A percentile compares a stretch with the other conserved stretches of the same genome.
These are phyloP conservation scores for Heterobasidion annosum DNA, from an alignment of 1,284 basidiomycete species.

Conservation along the genomic window DNA sequence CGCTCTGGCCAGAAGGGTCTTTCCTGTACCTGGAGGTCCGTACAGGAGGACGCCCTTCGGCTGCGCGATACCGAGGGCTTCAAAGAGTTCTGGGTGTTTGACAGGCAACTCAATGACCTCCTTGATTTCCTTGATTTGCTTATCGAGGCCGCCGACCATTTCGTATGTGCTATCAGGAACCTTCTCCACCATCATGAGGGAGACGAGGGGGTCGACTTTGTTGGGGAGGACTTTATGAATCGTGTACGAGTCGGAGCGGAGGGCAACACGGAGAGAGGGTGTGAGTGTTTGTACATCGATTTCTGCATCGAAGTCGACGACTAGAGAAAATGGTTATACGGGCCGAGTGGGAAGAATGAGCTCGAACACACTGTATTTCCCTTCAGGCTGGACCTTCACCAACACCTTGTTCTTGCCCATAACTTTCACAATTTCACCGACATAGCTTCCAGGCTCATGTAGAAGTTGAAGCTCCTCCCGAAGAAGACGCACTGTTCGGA, in stretches of 20 bases:
- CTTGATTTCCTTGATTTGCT: constrained; percentile 99
- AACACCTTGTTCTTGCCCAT: constrained; percentile 99
- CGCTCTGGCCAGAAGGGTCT: constrained; percentile 88
- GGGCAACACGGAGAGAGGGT: constrained; percentile 86
- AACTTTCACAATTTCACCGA: constrained; percentile 96
- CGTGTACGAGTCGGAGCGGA: constrained; percentile 93
- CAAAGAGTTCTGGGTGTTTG: constrained; percentile 97
- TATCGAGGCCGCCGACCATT: constrained; percentile 98
- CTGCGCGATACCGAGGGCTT: constrained; percentile 93
- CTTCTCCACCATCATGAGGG: constrained; percentile 99
- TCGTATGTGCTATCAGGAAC: constrained; percentile 99
- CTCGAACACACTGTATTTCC: constrained; percentile 81
- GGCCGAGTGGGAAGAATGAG: not conserved
- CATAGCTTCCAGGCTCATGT: constrained; percentile 96
- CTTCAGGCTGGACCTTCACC: constrained; percentile 98
- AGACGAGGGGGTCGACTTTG: constrained; percentile 93
- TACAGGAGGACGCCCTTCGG: constrained; percentile 96
- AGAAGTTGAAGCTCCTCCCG: constrained; percentile 92
- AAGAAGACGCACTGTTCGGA: constrained; percentile 63
- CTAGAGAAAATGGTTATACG: constrained; percentile 30
- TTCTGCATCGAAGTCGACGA: constrained; percentile 89
- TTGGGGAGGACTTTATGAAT: constrained; percentile 93
- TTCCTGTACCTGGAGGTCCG: constrained; percentile 95
- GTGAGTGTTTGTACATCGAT: constrained; percentile 81
- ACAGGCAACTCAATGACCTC: constrained; percentile 98